Percentiles rank a stretch among this genome's conserved stretches.
phyloP scores from a whole-genome alignment of 495 filamentous ascomycete genomes.

The Hypoxylon intermedium region DNA sequence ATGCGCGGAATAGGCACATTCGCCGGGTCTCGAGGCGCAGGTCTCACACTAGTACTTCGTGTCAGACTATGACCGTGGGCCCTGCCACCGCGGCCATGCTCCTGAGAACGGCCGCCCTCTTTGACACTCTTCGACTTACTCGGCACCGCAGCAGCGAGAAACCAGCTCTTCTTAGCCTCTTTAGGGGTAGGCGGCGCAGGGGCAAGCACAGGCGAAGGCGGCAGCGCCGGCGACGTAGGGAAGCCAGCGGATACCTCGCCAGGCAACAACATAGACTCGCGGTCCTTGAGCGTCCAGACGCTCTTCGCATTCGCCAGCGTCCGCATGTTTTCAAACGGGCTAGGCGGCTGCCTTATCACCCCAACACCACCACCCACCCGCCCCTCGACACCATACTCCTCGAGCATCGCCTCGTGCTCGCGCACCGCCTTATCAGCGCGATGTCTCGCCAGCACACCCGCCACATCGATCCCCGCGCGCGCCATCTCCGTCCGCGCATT shows the following conservation, averaged over 20 bases:
- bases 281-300: neutral
- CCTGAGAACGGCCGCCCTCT: too few relatives aligned
- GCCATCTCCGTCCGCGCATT: constrained; percentile 30
- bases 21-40: too few relatives aligned
- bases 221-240: neutral
- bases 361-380: neutral
- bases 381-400: constrained; percentile 20
- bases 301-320: neutral
- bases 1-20: too few relatives aligned
- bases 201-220: neutral
- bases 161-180: too few relatives aligned
- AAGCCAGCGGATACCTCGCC: too few relatives aligned
- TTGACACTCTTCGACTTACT: too few relatives aligned
- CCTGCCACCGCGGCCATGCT: too few relatives aligned
- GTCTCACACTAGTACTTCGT: too few relatives aligned
- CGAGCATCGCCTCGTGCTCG: constrained; percentile 36
- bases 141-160: too few relatives aligned
- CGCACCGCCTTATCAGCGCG: neutral
- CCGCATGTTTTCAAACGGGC: constrained; percentile 29
- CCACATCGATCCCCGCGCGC: constrained; percentile 38
- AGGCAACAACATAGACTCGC: too few relatives aligned
- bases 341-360: neutral
- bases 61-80: too few relatives aligned
- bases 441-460: constrained; percentile 23
- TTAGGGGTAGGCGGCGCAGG: too few relatives aligned